These are phyloP conservation scores for Colletotrichum abscissum DNA, from an alignment of 2,329 filamentous ascomycete genomes.

Conservation along the genomic window DNA sequence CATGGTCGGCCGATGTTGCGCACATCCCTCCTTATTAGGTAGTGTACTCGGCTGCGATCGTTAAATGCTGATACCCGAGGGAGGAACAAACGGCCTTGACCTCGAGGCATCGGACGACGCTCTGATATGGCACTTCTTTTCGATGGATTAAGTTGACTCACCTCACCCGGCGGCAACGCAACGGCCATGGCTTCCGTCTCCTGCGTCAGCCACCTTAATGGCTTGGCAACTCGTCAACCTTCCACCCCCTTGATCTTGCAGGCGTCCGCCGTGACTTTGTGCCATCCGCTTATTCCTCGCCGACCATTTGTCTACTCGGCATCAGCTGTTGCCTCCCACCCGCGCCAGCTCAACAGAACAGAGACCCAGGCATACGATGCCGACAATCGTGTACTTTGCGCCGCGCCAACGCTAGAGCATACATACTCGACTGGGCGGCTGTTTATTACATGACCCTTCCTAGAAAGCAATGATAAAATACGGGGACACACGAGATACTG, in stretches of 20 bases:
- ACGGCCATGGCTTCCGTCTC: slow-evolving; percentile 20
- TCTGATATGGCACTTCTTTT: not conserved
- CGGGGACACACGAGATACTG: slow-evolving; percentile 27
- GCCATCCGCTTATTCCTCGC: not conserved
- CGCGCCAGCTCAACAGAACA: not conserved
- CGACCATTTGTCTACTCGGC: not conserved
- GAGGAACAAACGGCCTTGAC: not conserved
- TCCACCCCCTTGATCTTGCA: not conserved
- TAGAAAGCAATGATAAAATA: slow-evolving; percentile 7
- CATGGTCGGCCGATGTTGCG: not conserved
- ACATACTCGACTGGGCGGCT: not conserved
- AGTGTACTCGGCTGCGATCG: not conserved
- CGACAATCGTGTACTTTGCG: not conserved
- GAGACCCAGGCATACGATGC: not conserved
- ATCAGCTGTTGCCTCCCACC: not conserved
- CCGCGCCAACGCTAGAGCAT: slow-evolving; percentile 9
- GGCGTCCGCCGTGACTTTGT: not conserved
- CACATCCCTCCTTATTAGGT: not conserved
- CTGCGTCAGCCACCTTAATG: slow-evolving; percentile 5
- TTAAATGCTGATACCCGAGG: not conserved
- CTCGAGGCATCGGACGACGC: not conserved
- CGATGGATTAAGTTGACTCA: not conserved
- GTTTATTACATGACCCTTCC: slow-evolving; percentile 8
- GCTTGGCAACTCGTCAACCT: slow-evolving; percentile 25
- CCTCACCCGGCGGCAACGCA: slow-evolving; percentile 11